Percentiles rank a stretch among this genome's conserved stretches.
These are phyloP conservation scores for Coniferiporia weirii DNA, from an alignment of 1,284 basidiomycete species.

Conservation along the genomic window DNA sequence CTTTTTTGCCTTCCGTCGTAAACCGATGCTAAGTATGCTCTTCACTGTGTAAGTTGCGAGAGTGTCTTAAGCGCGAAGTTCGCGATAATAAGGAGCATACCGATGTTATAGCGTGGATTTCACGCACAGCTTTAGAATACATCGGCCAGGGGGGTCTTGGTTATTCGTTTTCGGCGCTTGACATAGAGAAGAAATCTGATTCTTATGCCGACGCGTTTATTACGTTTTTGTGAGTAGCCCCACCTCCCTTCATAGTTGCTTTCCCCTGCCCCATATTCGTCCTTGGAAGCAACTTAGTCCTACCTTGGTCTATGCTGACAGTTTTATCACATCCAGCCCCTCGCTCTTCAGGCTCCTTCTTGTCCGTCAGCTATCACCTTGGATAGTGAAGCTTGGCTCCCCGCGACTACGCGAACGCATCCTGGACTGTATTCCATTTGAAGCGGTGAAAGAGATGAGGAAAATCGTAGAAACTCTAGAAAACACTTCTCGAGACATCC, in stretches of 20 bases:
- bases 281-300: background rate
- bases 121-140: slow-evolving; percentile 30
- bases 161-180: slow-evolving; percentile 36
- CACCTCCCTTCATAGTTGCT: background rate
- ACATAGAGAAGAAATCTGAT: slow-evolving; percentile 1
- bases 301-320: background rate
- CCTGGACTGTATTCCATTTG: slow-evolving; percentile 25
- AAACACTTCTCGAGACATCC: slow-evolving; percentile 4
- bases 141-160: slow-evolving; percentile 33
- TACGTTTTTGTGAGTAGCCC: background rate
- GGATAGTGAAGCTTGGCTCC: slow-evolving; percentile 9
- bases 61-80: slow-evolving; percentile 18
- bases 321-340: background rate
- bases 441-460: slow-evolving; percentile 25
- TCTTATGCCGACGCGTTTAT: background rate
- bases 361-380: slow-evolving; percentile 10
- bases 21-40: slow-evolving; percentile 10
- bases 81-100: slow-evolving; percentile 24
- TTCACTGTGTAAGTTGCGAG: slow-evolving; percentile 18
- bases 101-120: slow-evolving; percentile 37
- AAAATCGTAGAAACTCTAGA: slow-evolving; percentile 9
- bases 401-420: slow-evolving; percentile 8
- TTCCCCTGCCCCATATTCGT: background rate
- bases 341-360: slow-evolving; percentile 2
- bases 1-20: slow-evolving; percentile 4